Conservation (phyloP, 345 rosid genomes). For the Zanthoxylum bungeanum region DNA sequence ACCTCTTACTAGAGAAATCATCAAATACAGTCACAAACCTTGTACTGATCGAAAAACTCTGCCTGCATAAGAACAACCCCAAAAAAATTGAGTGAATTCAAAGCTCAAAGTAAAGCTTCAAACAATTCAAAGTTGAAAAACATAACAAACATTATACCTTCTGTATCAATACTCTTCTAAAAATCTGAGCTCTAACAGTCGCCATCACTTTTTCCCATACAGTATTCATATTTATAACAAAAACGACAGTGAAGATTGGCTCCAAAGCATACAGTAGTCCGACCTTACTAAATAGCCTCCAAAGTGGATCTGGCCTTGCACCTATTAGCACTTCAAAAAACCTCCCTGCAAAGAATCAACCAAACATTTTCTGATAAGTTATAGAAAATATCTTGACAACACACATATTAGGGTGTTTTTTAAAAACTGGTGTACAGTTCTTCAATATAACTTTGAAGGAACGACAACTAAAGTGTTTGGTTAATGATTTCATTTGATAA, state of each 20-base stretch:
- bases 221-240: constrained; percentile 65
- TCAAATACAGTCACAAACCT: constrained; percentile 41
- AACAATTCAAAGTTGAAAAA: background rate
- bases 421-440: background rate
- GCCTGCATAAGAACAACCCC: constrained; percentile 40
- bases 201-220: constrained; percentile 94
- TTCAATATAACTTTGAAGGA: background rate
- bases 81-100: background rate
- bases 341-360: constrained; percentile 44
- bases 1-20: background rate
- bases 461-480: background rate
- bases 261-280: constrained; percentile 72
- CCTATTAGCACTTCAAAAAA: constrained; percentile 89
- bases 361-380: background rate
- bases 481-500: background rate
- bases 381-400: background rate
- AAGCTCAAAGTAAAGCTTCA: constrained; percentile 2
- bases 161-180: constrained; percentile 73
- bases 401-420: background rate
- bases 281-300: constrained; percentile 68
- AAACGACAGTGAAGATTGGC: constrained; percentile 76
- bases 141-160: constrained; percentile 39
- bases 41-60: constrained; percentile 86
- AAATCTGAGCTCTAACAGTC: constrained; percentile 71
- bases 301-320: constrained; percentile 65